These are phyloP conservation scores for Rhodotorula kratochvilovae DNA, from an alignment of 768 basidiomycete genomes.

Conservation along the genomic window DNA sequence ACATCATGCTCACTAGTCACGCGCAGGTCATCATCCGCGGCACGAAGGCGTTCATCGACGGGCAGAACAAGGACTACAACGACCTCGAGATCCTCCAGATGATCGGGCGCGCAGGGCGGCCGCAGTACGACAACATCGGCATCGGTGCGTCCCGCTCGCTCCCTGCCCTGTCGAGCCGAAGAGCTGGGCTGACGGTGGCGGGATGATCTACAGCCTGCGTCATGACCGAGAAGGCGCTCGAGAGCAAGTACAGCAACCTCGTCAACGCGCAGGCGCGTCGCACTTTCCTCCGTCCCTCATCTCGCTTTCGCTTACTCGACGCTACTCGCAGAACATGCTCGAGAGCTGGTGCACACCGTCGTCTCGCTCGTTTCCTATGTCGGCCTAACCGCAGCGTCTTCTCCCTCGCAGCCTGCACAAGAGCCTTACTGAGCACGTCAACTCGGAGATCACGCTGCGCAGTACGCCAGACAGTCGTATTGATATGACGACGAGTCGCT, in stretches of 20 bases:
- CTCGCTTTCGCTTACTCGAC: no score
- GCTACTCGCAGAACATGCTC: constrained; percentile 57
- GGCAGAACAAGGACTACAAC: constrained; percentile 69
- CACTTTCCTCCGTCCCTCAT: background rate
- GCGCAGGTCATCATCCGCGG: constrained; percentile 67
- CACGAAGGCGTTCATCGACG: constrained; percentile 64
- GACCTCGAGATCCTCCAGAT: constrained; percentile 90
- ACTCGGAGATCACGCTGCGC: constrained; percentile 78
- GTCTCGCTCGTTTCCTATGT: no score
- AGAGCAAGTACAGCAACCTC: constrained; percentile 66
- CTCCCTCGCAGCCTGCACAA: constrained; percentile 56
- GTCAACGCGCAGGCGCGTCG: constrained; percentile 43
- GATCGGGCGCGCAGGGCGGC: constrained; percentile 64
- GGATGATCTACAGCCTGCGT: constrained; percentile 53
- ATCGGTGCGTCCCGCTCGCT: constrained; percentile 52
- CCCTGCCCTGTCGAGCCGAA: no score
- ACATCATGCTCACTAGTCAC: background rate
- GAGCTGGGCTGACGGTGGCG: background rate
- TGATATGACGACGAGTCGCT: constrained; percentile 47
- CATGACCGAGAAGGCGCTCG: constrained; percentile 68
- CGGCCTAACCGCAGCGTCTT: background rate
- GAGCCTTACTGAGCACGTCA: constrained; percentile 83
- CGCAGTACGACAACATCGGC: constrained; percentile 67
- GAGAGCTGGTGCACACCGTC: constrained; percentile 60
- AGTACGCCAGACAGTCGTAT: background rate